Evolutionary conservation across 805 yeast species (phyloP).

Genomic region (Wickerhamomyces pijperi): DNA sequence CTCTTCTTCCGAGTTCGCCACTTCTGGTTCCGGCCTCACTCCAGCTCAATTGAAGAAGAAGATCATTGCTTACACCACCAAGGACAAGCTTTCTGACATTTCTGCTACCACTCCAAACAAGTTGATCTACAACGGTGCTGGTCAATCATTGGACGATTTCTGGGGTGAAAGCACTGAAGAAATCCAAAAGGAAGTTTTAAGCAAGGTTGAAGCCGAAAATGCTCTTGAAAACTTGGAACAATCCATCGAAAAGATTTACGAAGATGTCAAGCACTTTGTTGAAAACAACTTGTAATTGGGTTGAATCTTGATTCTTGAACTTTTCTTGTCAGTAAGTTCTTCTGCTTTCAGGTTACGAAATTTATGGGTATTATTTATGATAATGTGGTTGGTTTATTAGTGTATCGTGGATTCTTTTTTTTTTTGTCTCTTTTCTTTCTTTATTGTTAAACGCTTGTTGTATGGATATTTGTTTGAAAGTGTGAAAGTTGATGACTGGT

Average conservation of each 20-base stretch:
- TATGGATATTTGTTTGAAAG: too few species aligned
- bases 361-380: too few species aligned
- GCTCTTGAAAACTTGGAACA: conserved; percentile 12
- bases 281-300: conserved; percentile 4
- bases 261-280: conserved; percentile 11
- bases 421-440: too few species aligned
- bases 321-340: too few species aligned
- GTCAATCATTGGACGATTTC: conserved; percentile 39
- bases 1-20: conserved; percentile 49
- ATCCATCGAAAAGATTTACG: conserved; percentile 8
- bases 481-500: too few species aligned
- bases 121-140: conserved; percentile 76
- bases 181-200: conserved; percentile 1
- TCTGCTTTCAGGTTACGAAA: too few species aligned
- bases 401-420: too few species aligned
- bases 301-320: too few species aligned
- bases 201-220: conserved; percentile 10
- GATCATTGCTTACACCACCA: conserved; percentile 57
- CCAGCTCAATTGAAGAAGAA: conserved; percentile 72
- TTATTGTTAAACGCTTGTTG: too few species aligned
- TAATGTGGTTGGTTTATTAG: too few species aligned
- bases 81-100: conserved; percentile 45
- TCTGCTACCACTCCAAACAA: conserved; percentile 69
- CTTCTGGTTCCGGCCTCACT: conserved; percentile 42
- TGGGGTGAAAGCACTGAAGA: conserved; percentile 11